Base-by-base conservation (phyloP, 208 protist species). In the Wallacemonas sp. region DNA sequence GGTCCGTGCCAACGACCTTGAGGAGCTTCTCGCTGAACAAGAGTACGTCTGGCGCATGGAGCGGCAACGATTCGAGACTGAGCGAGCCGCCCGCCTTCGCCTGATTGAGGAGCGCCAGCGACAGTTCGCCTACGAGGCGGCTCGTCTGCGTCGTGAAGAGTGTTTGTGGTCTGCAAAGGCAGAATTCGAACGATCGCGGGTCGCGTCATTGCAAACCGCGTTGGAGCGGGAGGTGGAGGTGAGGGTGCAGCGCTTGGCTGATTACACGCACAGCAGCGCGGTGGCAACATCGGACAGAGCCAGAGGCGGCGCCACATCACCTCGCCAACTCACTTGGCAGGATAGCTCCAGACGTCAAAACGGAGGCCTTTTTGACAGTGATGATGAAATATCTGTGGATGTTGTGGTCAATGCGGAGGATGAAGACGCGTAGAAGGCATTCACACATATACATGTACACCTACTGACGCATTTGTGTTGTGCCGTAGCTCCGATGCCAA, bases 1-100 rank as follows among this genome's bases (percentile, higher is more conserved):
- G 28, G 44, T 80, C 42, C 38, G 51, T 30, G 67, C 75, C 0
- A 74, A 79, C 41, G 77, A 79, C 42, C 64, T 82, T 2, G 63
- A 73, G 34, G 74, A 75, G 21, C 56, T 75, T 6, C 39, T 86
- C 11, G 72, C 69, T 3, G 70, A 86, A 58, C 60, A 72, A 36
- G 75, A 91, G 3, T 77, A 87, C 68, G 55, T 76, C 6, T 91
- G 84, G 84, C 44, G 67, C 26, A 87, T 87, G 80, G 84, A 91
- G 69, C 78, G 73, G 22, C 68, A 77, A 27, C 84, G 81, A 39
- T 91, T 91, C 47, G 60, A 81, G 33, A 88, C 78, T 1, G 84
- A 91, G 64, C 71, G 84, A 3, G 71, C 79, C 42, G 64, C 68
- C 26, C 71, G 70, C 2, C 38, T 60, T 1, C 53, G 27, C 1